Evolutionary conservation across 495 filamentous ascomycete genomes (phyloP).

Genomic region (Parachaetomium inaequale): DNA sequence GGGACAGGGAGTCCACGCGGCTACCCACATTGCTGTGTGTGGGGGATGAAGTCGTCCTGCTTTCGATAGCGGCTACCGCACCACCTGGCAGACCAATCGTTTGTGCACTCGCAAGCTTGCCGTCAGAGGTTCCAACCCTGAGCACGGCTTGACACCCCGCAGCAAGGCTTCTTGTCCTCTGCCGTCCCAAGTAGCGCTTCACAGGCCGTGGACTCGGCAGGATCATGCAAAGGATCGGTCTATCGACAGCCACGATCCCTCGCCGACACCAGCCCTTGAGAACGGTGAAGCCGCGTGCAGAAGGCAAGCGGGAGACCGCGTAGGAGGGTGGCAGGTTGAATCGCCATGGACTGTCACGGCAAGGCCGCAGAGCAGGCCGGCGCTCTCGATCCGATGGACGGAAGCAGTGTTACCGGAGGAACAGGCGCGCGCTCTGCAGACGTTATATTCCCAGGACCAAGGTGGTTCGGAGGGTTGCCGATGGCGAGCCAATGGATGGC

Average conservation of each 20-base stretch:
- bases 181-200: not conserved
- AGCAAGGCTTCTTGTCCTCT: no score
- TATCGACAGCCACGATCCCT: conserved; percentile 6
- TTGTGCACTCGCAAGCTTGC: not conserved
- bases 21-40: conserved; percentile 6
- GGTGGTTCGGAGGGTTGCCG: not conserved
- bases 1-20: not conserved
- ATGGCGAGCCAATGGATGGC: conserved; percentile 25
- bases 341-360: not conserved
- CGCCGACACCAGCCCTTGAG: not conserved
- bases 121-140: not conserved
- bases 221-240: conserved; percentile 1
- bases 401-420: conserved; percentile 16
- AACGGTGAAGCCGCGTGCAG: not conserved
- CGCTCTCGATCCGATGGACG: not conserved
- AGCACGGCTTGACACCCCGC: no score
- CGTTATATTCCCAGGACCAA: conserved; percentile 18
- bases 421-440: conserved; percentile 35
- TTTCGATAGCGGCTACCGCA: conserved; percentile 13
- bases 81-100: not conserved
- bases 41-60: not conserved
- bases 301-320: not conserved
- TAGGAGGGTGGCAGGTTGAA: not conserved
- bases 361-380: conserved; percentile 7
- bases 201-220: not conserved